Percentiles rank a stretch among this genome's conserved stretches.
These are phyloP conservation scores for Vicia faba DNA, from an alignment of 306 rosid genomes.

Conservation along the genomic window DNA sequence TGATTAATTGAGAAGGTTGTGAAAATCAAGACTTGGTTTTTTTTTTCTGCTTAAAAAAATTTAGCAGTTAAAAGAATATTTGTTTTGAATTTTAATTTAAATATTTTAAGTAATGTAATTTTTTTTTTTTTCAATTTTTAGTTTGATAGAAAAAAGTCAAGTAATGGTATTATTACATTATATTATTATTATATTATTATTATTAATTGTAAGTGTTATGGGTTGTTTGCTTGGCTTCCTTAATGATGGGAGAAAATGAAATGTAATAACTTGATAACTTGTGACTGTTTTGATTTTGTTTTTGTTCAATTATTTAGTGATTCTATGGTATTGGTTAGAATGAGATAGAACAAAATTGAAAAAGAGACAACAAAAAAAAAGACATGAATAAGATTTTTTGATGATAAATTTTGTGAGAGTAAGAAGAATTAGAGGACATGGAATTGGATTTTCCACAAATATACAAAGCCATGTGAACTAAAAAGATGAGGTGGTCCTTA, in stretches of 20 bases:
- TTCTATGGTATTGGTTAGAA: conserved; percentile 40
- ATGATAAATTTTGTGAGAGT: conserved; percentile 39
- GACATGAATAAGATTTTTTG: conserved; percentile 39
- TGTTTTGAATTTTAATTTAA: conserved; percentile 29
- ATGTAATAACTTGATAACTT: not conserved
- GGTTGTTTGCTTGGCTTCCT: conserved; percentile 31
- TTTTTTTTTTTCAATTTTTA: conserved; percentile 32
- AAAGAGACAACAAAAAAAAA: conserved; percentile 41
- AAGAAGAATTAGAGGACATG: conserved; percentile 39
- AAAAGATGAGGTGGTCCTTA: conserved; percentile 93
- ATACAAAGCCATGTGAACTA: conserved; percentile 61
- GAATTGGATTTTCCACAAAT: conserved; percentile 53
- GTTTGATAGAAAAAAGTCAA: conserved; percentile 49
- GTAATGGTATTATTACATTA: conserved; percentile 38
- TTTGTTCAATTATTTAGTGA: conserved; percentile 39
- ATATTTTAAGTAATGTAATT: conserved; percentile 38
- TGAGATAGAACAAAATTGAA: conserved; percentile 21
- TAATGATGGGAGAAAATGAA: conserved; percentile 43
- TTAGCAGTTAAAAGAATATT: conserved; percentile 44
- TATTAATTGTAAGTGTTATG: conserved; percentile 35
- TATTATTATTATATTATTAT: conserved; percentile 33
- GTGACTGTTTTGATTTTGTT: not conserved
- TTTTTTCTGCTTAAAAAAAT: conserved; percentile 53
- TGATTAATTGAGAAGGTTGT: conserved; percentile 43
- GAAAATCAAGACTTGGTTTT: not conserved